phyloP scores from a whole-genome alignment of 352 stramenopile species.

The Aphanomyces astaci region DNA sequence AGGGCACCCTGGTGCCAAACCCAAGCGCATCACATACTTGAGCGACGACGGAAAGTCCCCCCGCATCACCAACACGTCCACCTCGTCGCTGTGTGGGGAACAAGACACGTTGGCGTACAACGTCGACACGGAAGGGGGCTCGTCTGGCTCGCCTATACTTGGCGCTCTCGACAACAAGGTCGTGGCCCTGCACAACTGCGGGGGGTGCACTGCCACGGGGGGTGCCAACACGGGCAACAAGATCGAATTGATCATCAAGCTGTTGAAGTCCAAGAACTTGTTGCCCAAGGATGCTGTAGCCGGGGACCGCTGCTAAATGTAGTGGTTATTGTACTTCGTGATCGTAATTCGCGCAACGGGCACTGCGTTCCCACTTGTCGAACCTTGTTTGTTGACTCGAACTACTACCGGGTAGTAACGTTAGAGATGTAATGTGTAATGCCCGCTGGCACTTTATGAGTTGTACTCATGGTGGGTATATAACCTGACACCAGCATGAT shows the following conservation, averaged over 20 bases:
- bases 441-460: too few relatives aligned
- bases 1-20: constrained; percentile 31
- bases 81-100: not conserved
- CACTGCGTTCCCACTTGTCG: too few relatives aligned
- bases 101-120: not conserved
- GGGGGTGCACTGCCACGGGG: not conserved
- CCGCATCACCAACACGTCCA: not conserved
- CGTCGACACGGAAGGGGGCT: not conserved
- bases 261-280: too few relatives aligned
- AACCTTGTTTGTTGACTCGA: too few relatives aligned
- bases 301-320: constrained; percentile 32
- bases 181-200: not conserved
- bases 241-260: too few relatives aligned
- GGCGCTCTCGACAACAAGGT: not conserved
- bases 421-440: too few relatives aligned
- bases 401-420: too few relatives aligned
- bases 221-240: constrained; percentile 28
- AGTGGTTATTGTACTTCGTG: too few relatives aligned
- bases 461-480: too few relatives aligned
- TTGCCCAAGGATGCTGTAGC: too few relatives aligned
- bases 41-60: constrained; percentile 19
- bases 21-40: constrained; percentile 30
- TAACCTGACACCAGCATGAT: too few relatives aligned
- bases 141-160: not conserved
- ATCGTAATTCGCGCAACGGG: too few relatives aligned